Evolutionary conservation across 1,139 yeast genomes (phyloP).

Genomic region (Suhomyces yuchorum): DNA sequence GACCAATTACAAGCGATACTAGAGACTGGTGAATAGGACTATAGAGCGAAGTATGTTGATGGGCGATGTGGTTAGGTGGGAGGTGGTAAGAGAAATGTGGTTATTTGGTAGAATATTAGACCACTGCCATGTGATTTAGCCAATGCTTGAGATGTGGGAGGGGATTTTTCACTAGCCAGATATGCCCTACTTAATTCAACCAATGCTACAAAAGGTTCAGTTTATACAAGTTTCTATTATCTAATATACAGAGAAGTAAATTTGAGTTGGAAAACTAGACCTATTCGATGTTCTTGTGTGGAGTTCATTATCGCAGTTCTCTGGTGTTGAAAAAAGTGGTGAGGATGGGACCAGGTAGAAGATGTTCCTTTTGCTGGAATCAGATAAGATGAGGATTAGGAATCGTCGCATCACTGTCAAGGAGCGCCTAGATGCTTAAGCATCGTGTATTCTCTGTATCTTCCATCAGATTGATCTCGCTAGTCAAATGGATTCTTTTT

Average conservation of each 20-base stretch:
- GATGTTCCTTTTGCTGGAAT: not conserved
- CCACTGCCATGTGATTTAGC: too few species aligned
- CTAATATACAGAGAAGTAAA: conserved; percentile 13
- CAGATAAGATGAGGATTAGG: not conserved
- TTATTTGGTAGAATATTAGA: too few species aligned
- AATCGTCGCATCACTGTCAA: conserved; percentile 15
- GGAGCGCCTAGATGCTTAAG: conserved; percentile 12
- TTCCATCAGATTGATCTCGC: not conserved
- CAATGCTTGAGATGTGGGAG: too few species aligned
- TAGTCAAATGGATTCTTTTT: not conserved
- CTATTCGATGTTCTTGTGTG: conserved; percentile 3
- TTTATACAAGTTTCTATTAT: conserved; percentile 2
- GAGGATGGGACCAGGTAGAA: not conserved
- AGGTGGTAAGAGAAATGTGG: too few species aligned
- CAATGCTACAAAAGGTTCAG: not conserved
- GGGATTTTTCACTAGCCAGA: too few species aligned
- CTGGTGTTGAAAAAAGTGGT: not conserved
- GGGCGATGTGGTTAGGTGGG: too few species aligned
- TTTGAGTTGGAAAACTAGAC: conserved; percentile 5
- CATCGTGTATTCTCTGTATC: not conserved
- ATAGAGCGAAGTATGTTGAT: too few species aligned
- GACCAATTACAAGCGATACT: too few species aligned
- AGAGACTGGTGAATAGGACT: too few species aligned
- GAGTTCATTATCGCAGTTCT: not conserved
- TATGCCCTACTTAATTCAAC: not conserved